Percentiles rank a stretch among this genome's conserved stretches.
These are phyloP conservation scores for Colletotrichum agaves DNA, from an alignment of 2,329 filamentous ascomycete genomes.

Conservation along the genomic window DNA sequence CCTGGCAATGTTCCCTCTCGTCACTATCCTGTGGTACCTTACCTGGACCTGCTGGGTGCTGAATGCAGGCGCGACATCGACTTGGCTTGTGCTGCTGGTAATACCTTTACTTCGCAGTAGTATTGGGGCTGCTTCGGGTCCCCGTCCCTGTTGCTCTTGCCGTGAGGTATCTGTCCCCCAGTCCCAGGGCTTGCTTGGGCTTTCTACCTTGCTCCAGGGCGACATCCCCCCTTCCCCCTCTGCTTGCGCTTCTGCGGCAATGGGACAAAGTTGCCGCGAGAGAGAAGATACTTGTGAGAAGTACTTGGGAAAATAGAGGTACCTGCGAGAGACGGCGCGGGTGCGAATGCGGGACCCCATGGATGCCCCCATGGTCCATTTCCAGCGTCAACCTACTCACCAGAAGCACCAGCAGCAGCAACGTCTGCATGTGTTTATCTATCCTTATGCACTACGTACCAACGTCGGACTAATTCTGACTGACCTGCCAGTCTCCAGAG, in stretches of 20 bases:
- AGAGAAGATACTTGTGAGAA: constrained; percentile 6
- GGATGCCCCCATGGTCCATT: constrained; percentile 18
- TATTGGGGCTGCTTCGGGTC: neutral
- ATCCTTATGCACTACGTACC: too few species aligned
- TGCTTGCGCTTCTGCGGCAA: neutral
- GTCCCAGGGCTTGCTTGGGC: neutral
- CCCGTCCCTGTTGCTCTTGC: constrained; percentile 19
- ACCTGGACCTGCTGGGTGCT: neutral
- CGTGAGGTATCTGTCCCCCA: neutral
- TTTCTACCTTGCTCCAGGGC: neutral
- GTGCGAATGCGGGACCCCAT: constrained; percentile 33
- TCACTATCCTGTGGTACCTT: too few species aligned
- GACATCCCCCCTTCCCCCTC: neutral
- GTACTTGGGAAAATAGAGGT: constrained; percentile 32
- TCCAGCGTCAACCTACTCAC: constrained; percentile 26
- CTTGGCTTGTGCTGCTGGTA: too few species aligned
- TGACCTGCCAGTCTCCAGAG: neutral
- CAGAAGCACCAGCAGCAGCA: neutral
- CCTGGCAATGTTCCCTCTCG: neutral
- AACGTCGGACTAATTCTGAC: neutral
- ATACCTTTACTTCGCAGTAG: too few species aligned
- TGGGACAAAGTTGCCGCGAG: neutral
- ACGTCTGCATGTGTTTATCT: neutral
- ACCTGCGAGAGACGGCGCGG: constrained; percentile 24
- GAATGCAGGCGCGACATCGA: neutral